These are phyloP conservation scores for Aspergillus ochraceus DNA, from an alignment of 2,329 filamentous ascomycete genomes.

Conservation along the genomic window DNA sequence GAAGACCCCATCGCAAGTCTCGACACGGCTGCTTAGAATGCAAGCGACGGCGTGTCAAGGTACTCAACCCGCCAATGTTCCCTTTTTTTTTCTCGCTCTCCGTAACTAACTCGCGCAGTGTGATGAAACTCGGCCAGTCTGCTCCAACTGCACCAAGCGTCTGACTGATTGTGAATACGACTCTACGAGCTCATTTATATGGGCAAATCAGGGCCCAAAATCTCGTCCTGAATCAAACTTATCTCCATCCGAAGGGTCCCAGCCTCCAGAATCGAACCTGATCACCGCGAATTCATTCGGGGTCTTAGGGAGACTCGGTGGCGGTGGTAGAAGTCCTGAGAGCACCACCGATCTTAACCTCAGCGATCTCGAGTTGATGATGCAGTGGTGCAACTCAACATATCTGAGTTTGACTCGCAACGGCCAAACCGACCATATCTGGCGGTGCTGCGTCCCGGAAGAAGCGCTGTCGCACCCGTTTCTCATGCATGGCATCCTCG, in stretches of 20 bases:
- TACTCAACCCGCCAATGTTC: slow-evolving; percentile 7
- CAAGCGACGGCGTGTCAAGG: slow-evolving; percentile 37
- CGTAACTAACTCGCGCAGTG: slow-evolving; percentile 23
- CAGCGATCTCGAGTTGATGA: slow-evolving; percentile 46
- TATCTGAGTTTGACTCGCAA: slow-evolving; percentile 30
- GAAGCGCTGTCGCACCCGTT: slow-evolving; percentile 36
- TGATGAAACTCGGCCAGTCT: slow-evolving; percentile 33
- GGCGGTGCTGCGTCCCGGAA: slow-evolving; percentile 32
- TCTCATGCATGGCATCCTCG: slow-evolving; percentile 39
- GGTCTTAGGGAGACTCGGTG: slow-evolving; percentile 24
- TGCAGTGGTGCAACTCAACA: slow-evolving; percentile 40
- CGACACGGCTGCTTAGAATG: slow-evolving; percentile 36
- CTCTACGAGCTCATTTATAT: slow-evolving; percentile 30
- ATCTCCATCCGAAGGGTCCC: slow-evolving; percentile 20
- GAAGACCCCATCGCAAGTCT: slow-evolving; percentile 38
- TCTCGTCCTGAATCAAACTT: slow-evolving; percentile 17
- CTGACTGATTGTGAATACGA: slow-evolving; percentile 35
- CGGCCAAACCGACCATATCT: slow-evolving; percentile 33
- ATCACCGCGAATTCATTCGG: slow-evolving; percentile 23
- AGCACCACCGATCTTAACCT: slow-evolving; percentile 40
- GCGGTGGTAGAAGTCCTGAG: slow-evolving; percentile 4
- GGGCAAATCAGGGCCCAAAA: slow-evolving; percentile 30
- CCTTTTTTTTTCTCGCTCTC: neutral
- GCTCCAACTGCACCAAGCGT: slow-evolving; percentile 34
- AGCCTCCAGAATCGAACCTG: slow-evolving; percentile 13